These are phyloP conservation scores for Neltuma alba DNA, from an alignment of 306 rosid species.

Conservation along the genomic window DNA sequence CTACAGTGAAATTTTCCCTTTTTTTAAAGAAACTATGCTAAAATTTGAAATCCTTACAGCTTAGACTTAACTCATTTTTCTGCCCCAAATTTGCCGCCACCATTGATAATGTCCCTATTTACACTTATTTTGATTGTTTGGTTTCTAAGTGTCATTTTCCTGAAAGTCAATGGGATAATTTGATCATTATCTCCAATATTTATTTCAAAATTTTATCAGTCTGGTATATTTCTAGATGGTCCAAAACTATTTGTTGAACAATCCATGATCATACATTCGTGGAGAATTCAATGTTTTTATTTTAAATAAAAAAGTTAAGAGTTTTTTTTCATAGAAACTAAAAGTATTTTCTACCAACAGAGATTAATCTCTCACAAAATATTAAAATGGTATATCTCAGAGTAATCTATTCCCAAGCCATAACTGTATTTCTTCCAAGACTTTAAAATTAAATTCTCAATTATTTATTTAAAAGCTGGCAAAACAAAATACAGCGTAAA, in stretches of 20 bases:
- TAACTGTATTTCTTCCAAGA: too few relatives aligned
- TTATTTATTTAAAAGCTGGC: too few relatives aligned
- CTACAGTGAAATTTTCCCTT: too few relatives aligned
- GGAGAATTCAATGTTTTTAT: background rate
- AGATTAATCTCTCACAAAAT: too few relatives aligned
- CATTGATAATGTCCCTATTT: background rate
- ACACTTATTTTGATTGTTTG: background rate
- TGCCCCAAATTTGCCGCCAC: background rate
- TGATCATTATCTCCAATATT: background rate
- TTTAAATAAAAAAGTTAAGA: too few relatives aligned
- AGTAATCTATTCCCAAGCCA: too few relatives aligned
- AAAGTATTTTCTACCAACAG: background rate
- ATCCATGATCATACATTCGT: background rate
- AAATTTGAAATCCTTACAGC: background rate
- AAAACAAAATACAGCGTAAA: too few relatives aligned
- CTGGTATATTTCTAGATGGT: background rate
- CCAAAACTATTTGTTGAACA: background rate
- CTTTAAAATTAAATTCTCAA: too few relatives aligned
- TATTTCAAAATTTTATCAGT: background rate
- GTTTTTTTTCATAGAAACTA: background rate
- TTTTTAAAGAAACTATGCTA: too few relatives aligned
- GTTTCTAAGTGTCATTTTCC: background rate
- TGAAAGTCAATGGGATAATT: background rate
- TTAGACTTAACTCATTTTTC: background rate
- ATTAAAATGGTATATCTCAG: too few relatives aligned